These are phyloP conservation scores for Eucommia ulmoides DNA, from an alignment of 257 asterid genomes.

Conservation along the genomic window DNA sequence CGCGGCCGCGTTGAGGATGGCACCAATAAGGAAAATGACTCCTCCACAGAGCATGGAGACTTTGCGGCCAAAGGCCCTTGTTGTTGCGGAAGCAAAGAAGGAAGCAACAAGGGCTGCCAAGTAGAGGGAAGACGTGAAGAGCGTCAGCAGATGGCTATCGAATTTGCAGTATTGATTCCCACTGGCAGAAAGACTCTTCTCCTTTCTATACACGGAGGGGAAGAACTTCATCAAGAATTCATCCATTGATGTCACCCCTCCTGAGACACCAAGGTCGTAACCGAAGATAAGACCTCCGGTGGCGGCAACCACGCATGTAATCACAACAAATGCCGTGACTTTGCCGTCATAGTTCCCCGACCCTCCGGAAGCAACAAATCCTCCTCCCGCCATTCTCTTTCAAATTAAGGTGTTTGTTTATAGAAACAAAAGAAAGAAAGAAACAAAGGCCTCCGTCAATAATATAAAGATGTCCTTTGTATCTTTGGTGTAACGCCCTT, in stretches of 20 bases:
- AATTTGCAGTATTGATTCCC: conserved; percentile 42
- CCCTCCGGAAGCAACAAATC: no score
- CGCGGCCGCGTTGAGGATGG: conserved; percentile 39
- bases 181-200: conserved; percentile 3
- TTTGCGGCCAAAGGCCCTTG: conserved; percentile 36
- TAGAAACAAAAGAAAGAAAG: no score
- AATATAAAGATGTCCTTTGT: no score
- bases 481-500: no score
- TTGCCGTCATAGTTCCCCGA: no score
- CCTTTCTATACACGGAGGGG: conserved; percentile 26
- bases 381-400: no score
- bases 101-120: conserved; percentile 50
- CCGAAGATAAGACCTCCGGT: no score
- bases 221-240: conserved; percentile 46
- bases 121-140: conserved; percentile 60
- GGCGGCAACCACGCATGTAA: no score
- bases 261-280: conserved; percentile 12
- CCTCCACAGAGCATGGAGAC: conserved; percentile 41
- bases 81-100: conserved; percentile 39
- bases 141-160: conserved; percentile 31
- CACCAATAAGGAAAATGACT: conserved; percentile 29
- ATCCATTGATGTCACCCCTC: conserved; percentile 67
- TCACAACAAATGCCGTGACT: no score
- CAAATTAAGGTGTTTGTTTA: no score
- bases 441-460: no score